Evolutionary conservation across 2,329 filamentous ascomycete species (phyloP), one percentile per base, ranked within the genome.

Genomic region (Sporothrix luriei): DNA sequence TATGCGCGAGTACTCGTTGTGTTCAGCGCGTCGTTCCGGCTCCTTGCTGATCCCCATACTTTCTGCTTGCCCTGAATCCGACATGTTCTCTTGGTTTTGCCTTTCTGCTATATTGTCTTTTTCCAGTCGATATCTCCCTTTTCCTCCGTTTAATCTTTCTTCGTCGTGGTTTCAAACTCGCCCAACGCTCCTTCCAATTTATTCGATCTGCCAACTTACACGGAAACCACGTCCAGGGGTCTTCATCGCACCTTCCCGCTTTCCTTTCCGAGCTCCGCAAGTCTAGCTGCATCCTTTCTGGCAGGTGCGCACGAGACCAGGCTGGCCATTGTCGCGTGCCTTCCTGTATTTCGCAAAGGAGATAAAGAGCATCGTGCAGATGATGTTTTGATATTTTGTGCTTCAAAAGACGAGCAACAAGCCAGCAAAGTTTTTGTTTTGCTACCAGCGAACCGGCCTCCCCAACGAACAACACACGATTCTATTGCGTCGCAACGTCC

Each of bases 261-360:
- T 19, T 52, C 14, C 33, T 24, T 26, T 29, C 6, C 14, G 33
- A 55, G 52, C 38, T 51, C 2, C 40, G 19, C 43, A 29, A 3
- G 9, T 16, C 49, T 19, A 38, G 14, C 19, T 43, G 26, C 24
- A 13, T 57, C 48, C 52, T 64, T 24, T 19, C 21, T 16, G 69
- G 65, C 57, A 55, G 43, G 26, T 70, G 57, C 57, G 65, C 65
- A 70, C 69, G 65, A 38, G 69, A 70, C 68, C 68, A 13, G 5
- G 10, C 7, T 43, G 61, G n/a, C 7, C 46, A 29, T 49, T 2
- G 43, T 64, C 61, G 61, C 61, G 61, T 49, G 43, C 61, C 43
- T 64, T 64, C 61, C 61, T 14, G n/a, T 29, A 4, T 4, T 48
- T 7, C 16, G 33, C 24, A 21, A 7, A 19, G 2, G 38, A 46